These are phyloP conservation scores for Epichloe festucae DNA, from an alignment of 2,329 filamentous ascomycete genomes.

Conservation along the genomic window DNA sequence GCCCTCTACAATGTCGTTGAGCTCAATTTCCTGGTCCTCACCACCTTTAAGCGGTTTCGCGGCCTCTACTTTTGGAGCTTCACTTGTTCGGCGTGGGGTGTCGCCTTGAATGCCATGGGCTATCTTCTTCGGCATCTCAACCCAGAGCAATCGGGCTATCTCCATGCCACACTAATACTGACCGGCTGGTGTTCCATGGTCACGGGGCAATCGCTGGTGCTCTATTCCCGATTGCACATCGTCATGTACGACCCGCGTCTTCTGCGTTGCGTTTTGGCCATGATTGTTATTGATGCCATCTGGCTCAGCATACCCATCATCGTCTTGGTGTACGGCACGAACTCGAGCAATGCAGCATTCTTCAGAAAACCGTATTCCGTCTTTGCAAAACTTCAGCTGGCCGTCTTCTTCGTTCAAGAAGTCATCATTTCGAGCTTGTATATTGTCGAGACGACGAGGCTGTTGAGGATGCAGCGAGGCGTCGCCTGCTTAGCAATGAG, in stretches of 20 bases:
- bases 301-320: constrained; percentile 40
- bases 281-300: constrained; percentile 44
- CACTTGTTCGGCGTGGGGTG: constrained; percentile 15
- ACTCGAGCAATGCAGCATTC: constrained; percentile 16
- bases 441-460: constrained; percentile 36
- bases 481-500: constrained; percentile 9
- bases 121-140: constrained; percentile 29
- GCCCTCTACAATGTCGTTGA: constrained; percentile 17
- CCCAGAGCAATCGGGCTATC: constrained; percentile 5
- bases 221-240: constrained; percentile 50
- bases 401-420: constrained; percentile 42
- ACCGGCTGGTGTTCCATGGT: constrained; percentile 35
- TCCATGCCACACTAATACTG: constrained; percentile 16
- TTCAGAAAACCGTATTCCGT: constrained; percentile 24
- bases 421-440: constrained; percentile 39
- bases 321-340: constrained; percentile 40
- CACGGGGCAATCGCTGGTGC: constrained; percentile 45
- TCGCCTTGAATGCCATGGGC: constrained; percentile 24
- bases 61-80: constrained; percentile 23
- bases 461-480: constrained; percentile 29
- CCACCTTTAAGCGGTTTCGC: constrained; percentile 14
- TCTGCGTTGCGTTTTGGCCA: constrained; percentile 35
- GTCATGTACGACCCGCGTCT: constrained; percentile 36
- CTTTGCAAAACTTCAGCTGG: constrained; percentile 41
- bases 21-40: constrained; percentile 15